A percentile compares a stretch with the other conserved stretches of the same genome.
phyloP scores from a whole-genome alignment of 192 early-diverging fungal species.

The Coemansia sp. region DNA sequence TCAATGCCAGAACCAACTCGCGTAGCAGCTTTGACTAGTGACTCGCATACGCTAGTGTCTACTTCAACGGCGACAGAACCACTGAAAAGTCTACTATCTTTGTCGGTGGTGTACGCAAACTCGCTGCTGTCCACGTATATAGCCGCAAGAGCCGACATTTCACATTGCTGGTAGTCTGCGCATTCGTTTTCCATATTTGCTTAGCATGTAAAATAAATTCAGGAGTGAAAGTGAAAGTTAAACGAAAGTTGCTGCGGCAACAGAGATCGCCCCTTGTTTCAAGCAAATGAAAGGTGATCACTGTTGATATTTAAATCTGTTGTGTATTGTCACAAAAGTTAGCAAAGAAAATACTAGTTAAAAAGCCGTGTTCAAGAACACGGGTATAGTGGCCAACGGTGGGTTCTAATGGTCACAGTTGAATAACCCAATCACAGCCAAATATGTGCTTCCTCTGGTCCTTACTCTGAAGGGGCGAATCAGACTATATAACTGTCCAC shows the following conservation, averaged over 20 bases:
- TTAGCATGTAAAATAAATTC: neutral
- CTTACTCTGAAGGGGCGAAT: too few species aligned
- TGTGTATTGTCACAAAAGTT: too few species aligned
- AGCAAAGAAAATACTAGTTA: too few species aligned
- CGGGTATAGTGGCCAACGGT: too few species aligned
- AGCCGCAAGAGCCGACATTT: constrained; percentile 28
- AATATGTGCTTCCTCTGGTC: too few species aligned
- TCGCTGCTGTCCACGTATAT: constrained; percentile 14
- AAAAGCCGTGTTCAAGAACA: too few species aligned
- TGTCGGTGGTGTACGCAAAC: neutral
- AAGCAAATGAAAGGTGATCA: neutral
- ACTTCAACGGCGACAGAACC: constrained; percentile 17
- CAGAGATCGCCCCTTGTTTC: neutral
- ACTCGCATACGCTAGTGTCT: constrained; percentile 5
- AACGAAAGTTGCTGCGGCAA: neutral
- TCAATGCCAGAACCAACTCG: neutral
- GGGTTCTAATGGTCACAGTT: too few species aligned
- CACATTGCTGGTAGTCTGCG: constrained; percentile 24
- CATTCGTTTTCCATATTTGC: constrained; percentile 17
- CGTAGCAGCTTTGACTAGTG: neutral
- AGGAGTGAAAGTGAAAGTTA: neutral
- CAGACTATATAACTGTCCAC: too few species aligned
- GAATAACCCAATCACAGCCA: too few species aligned
- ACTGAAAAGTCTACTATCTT: neutral
- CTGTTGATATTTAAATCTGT: neutral